phyloP scores from a whole-genome alignment of 495 filamentous ascomycete genomes.

The Hypomontagnella submonticulosa region DNA sequence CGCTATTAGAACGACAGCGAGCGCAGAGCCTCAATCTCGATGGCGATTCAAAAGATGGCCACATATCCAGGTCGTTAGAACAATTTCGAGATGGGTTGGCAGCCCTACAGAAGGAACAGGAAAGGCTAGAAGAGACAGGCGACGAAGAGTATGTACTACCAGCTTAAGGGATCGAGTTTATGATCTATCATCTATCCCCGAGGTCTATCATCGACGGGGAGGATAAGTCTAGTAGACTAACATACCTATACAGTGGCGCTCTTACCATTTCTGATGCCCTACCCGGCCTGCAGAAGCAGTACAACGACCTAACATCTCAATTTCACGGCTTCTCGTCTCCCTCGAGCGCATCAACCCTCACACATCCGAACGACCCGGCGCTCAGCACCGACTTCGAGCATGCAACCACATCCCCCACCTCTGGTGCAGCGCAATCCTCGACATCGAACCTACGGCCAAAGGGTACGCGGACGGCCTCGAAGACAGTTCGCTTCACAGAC shows the following conservation, averaged over 20 bases:
- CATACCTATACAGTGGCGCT: conserved; percentile 52
- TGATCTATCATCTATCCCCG: conserved; percentile 10
- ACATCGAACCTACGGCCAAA: conserved; percentile 42
- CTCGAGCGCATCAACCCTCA: conserved; percentile 60
- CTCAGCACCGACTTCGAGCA: conserved; percentile 74
- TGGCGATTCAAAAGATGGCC: conserved; percentile 85
- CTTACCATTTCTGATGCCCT: conserved; percentile 60
- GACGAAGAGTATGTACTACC: conserved; percentile 61
- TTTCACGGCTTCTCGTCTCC: conserved; percentile 69
- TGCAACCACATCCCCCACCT: conserved; percentile 63
- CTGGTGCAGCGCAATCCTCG: conserved; percentile 63
- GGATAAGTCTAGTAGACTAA: conserved; percentile 19
- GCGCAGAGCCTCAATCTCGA: conserved; percentile 83
- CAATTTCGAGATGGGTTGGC: conserved; percentile 86
- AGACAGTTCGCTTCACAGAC: conserved; percentile 94
- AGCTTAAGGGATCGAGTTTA: conserved; percentile 1
- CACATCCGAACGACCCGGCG: conserved; percentile 73
- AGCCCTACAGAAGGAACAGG: conserved; percentile 73
- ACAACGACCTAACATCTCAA: conserved; percentile 67
- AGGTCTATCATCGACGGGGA: neutral
- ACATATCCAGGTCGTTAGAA: conserved; percentile 89
- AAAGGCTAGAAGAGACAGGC: conserved; percentile 67
- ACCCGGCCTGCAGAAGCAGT: conserved; percentile 65
- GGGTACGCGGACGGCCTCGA: conserved; percentile 55
- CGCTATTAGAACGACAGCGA: conserved; percentile 86